Conservation (phyloP, 352 stramenopile genomes). For the Globisporangium takayamanum region DNA sequence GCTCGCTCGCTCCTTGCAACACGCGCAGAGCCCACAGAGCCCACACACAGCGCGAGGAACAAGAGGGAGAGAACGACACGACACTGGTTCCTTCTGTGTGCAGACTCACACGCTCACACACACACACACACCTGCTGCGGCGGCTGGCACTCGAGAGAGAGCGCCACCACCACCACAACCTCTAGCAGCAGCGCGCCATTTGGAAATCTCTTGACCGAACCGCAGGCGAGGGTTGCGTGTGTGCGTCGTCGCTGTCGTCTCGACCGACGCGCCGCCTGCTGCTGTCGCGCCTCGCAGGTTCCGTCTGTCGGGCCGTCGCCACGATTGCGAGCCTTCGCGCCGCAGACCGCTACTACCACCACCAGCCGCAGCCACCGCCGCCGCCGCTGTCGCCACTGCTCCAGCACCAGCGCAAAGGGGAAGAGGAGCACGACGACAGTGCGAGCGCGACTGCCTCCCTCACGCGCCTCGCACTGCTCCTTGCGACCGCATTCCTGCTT, state of each 20-base stretch:
- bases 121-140: no score
- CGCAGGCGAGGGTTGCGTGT: background rate
- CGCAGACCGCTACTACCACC: background rate
- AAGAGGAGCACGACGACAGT: no score
- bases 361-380: background rate
- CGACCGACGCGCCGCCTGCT: background rate
- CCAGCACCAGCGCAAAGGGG: no score
- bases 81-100: background rate
- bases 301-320: background rate
- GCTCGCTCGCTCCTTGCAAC: no score
- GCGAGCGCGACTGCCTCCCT: background rate
- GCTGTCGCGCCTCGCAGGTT: background rate
- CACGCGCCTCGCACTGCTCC: constrained; percentile 11
- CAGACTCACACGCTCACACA: no score
- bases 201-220: background rate
- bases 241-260: background rate
- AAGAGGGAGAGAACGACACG: background rate
- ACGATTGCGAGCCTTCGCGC: background rate
- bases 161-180: background rate
- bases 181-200: background rate
- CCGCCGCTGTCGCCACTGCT: background rate
- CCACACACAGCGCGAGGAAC: background rate
- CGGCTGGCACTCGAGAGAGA: no score
- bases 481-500: constrained; percentile 17
- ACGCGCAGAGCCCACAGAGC: background rate